A percentile compares a stretch with the other conserved stretches of the same genome.
Evolutionary conservation across 768 basidiomycete species (phyloP).

Genomic region (Auricularia sp.): DNA sequence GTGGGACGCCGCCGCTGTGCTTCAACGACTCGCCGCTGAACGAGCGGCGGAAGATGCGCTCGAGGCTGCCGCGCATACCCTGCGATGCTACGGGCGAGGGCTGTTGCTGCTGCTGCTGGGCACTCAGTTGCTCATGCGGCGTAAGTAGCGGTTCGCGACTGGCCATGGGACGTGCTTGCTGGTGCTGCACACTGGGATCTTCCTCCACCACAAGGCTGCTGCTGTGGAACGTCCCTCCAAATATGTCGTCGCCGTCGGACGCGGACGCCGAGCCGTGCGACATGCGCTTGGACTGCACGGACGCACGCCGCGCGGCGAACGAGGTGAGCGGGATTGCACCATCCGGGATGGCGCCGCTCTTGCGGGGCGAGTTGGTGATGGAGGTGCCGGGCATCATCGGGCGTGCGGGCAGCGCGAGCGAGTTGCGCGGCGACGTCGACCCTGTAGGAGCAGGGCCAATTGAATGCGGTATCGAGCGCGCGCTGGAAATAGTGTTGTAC

Average conservation of each 20-base stretch:
- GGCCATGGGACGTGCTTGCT: conserved; percentile 36
- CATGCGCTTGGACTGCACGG: neutral
- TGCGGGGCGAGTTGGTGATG: conserved; percentile 25
- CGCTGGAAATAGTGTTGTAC: conserved; percentile 7
- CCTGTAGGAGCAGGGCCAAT: conserved; percentile 5
- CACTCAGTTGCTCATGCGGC: conserved; percentile 14
- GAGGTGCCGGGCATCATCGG: conserved; percentile 24
- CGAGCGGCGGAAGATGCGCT: conserved; percentile 47
- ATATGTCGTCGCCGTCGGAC: conserved; percentile 20
- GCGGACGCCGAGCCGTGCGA: conserved; percentile 24
- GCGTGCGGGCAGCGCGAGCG: conserved; percentile 13
- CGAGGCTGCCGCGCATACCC: conserved; percentile 49
- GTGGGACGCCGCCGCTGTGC: conserved; percentile 16
- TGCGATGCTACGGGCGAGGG: conserved; percentile 12
- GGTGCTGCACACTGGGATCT: conserved; percentile 8
- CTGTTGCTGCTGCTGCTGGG: conserved; percentile 1
- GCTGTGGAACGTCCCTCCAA: conserved; percentile 9
- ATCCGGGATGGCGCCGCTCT: conserved; percentile 26
- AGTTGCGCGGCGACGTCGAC: conserved; percentile 1
- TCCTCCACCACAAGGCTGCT: conserved; percentile 5
- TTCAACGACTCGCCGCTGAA: conserved; percentile 26
- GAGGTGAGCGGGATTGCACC: neutral
- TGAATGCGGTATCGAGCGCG: conserved; percentile 1
- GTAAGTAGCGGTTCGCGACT: conserved; percentile 71
- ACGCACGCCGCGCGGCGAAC: neutral